Evolutionary conservation across 225 moss, liverwort and hornwort genomes (phyloP).

Genomic region (Sphagnum tenellum): DNA sequence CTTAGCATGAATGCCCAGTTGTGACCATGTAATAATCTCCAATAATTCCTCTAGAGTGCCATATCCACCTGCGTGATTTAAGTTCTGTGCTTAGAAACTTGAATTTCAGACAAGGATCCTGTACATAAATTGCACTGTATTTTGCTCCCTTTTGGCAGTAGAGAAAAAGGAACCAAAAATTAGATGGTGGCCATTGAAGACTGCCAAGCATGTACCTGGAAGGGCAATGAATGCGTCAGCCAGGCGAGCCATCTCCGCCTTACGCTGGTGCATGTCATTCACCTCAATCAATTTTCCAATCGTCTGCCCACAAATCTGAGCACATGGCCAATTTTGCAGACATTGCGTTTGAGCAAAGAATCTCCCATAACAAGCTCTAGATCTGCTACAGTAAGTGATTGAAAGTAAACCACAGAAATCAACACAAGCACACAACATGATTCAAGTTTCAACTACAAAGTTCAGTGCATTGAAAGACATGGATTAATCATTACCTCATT

Average conservation of each 20-base stretch:
- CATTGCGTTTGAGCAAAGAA: neutral
- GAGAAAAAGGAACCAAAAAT: too few relatives aligned
- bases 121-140: too few relatives aligned
- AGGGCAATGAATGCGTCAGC: conserved; percentile 40
- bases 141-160: too few relatives aligned
- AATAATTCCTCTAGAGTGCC: conserved; percentile 46
- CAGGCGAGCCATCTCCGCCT: conserved; percentile 40
- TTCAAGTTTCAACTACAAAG: too few relatives aligned
- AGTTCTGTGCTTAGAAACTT: too few relatives aligned
- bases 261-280: conserved; percentile 45
- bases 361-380: neutral
- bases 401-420: too few relatives aligned
- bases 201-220: conserved; percentile 10
- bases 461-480: too few relatives aligned
- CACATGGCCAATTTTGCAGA: neutral
- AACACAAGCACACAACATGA: too few relatives aligned
- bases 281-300: conserved; percentile 26
- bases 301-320: conserved; percentile 25
- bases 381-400: too few relatives aligned
- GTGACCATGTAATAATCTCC: conserved; percentile 55
- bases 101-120: too few relatives aligned
- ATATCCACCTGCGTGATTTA: conserved; percentile 21
- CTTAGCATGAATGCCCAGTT: conserved; percentile 46
- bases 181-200: neutral
- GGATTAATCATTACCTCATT: conserved; percentile 1